Conservation (phyloP, 179 eudicot species). For the Spinacia oleracea region DNA sequence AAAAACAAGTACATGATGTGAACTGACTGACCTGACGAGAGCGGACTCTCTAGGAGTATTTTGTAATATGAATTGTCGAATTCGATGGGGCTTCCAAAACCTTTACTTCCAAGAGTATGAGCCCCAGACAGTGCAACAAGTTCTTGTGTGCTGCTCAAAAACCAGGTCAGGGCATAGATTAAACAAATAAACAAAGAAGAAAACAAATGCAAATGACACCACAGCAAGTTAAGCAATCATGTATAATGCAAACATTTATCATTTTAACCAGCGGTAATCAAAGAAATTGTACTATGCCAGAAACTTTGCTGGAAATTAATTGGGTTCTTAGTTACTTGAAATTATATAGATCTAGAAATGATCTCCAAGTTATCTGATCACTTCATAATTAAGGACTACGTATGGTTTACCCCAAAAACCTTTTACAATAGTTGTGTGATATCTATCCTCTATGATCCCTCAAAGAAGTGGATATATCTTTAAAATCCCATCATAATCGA, state of each 20-base stretch:
- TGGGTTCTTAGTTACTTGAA: neutral
- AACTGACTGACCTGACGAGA: constrained; percentile 57
- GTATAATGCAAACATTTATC: constrained; percentile 2
- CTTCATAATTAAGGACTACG: neutral
- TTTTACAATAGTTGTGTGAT: neutral
- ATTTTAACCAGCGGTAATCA: neutral
- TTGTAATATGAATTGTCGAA: constrained; percentile 90
- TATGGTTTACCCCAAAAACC: neutral
- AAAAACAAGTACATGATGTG: neutral
- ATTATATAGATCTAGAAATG: neutral
- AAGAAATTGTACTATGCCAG: neutral
- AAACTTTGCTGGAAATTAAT: neutral
- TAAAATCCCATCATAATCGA: neutral
- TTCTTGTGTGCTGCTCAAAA: constrained; percentile 67
- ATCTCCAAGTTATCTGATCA: neutral
- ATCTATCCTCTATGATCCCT: neutral
- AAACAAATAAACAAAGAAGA: neutral
- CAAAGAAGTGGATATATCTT: neutral
- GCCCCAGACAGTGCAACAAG: constrained; percentile 92
- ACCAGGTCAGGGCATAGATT: neutral
- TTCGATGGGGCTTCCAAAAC: constrained; percentile 75
- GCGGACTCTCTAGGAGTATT: constrained; percentile 78
- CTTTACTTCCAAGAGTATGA: constrained; percentile 89
- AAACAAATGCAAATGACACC: constrained; percentile 12
- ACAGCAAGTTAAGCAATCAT: neutral